phyloP scores from a whole-genome alignment of 2,329 filamentous ascomycete species.

The Passalora sequoiae region DNA sequence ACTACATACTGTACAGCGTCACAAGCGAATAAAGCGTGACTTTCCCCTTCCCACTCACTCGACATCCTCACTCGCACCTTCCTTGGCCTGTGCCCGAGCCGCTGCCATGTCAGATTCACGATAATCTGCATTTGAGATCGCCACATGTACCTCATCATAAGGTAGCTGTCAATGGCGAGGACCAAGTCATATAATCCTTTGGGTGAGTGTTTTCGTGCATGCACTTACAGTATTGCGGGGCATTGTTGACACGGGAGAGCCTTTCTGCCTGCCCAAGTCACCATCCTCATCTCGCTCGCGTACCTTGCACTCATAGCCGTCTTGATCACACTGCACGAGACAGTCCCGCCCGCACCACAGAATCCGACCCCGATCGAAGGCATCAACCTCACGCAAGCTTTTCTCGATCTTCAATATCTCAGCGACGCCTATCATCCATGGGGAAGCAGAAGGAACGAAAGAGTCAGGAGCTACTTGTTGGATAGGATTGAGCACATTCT shows the following conservation, averaged over 20 bases:
- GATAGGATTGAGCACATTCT: conserved; percentile 65
- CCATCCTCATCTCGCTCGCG: conserved; percentile 66
- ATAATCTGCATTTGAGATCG: no score
- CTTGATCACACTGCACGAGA: conserved; percentile 67
- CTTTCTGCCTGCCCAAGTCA: conserved; percentile 77
- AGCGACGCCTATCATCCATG: conserved; percentile 70
- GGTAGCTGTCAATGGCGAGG: no score
- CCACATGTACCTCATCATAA: no score
- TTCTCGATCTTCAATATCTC: conserved; percentile 73
- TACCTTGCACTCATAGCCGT: conserved; percentile 65
- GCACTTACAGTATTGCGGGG: no score
- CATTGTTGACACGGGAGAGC: no score
- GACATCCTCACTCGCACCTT: no score
- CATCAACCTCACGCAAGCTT: conserved; percentile 78
- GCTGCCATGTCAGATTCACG: no score
- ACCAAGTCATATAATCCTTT: conserved; percentile 43
- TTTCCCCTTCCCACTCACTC: no score
- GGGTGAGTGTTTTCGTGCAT: no score
- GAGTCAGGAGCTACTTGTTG: conserved; percentile 71
- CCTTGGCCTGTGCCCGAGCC: no score
- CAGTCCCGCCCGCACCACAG: conserved; percentile 68
- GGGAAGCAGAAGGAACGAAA: conserved; percentile 64
- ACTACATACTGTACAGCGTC: no score
- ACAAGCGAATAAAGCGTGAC: no score
- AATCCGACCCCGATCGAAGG: conserved; percentile 53